Conservation (phyloP, 306 rosid genomes). For the Malus orientalis region DNA sequence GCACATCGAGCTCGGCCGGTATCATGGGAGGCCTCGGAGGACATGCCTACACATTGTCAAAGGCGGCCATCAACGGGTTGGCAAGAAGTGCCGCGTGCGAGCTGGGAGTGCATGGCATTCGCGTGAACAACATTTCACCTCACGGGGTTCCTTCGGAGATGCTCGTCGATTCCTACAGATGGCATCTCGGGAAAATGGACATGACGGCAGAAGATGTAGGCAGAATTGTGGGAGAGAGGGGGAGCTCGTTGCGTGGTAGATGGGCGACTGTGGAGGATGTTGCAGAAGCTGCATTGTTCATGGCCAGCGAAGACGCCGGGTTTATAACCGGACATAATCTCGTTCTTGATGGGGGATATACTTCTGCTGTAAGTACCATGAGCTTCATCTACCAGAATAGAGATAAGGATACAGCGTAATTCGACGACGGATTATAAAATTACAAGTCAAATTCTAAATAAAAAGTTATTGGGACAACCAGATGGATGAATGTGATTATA, state of each 20-base stretch:
- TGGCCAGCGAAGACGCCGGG: slow-evolving; percentile 57
- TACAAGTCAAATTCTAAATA: not conserved
- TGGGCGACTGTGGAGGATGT: slow-evolving; percentile 46
- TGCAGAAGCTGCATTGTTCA: slow-evolving; percentile 55
- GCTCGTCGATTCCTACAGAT: slow-evolving; percentile 36
- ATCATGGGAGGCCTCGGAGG: slow-evolving; percentile 64
- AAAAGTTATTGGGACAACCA: not conserved
- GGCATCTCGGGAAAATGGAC: slow-evolving; percentile 24
- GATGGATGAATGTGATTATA: not conserved
- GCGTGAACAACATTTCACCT: slow-evolving; percentile 67
- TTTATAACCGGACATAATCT: slow-evolving; percentile 67
- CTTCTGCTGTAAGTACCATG: slow-evolving; percentile 40
- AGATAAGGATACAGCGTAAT: not conserved
- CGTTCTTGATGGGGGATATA: slow-evolving; percentile 70
- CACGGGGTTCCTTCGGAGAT: slow-evolving; percentile 83
- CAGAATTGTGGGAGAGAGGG: slow-evolving; percentile 31
- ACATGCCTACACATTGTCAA: slow-evolving; percentile 62
- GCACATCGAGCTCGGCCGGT: slow-evolving; percentile 69
- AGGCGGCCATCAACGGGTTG: slow-evolving; percentile 52
- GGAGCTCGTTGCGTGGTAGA: slow-evolving; percentile 62
- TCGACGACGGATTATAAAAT: not conserved
- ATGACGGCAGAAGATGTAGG: slow-evolving; percentile 39
- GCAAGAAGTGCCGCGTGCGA: slow-evolving; percentile 69
- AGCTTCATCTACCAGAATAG: slow-evolving; percentile 41
- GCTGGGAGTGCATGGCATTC: slow-evolving; percentile 60